Base-by-base conservation (phyloP, 108 stramenopile species). In the Nannochloropsis gaditana region DNA sequence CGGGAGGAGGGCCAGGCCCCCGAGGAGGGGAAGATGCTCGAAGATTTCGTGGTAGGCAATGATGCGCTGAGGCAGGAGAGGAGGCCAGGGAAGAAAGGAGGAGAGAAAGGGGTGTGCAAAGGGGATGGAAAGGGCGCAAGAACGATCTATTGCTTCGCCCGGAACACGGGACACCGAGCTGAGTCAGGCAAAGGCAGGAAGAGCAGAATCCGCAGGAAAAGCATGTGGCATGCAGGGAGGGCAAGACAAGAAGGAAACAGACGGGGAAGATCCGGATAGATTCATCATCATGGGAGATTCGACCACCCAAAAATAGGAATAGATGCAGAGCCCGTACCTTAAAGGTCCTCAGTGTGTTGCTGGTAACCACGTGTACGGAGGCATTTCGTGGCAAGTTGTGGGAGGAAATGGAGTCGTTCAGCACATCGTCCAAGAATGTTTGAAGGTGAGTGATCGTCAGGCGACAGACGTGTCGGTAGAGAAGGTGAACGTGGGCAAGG, bases 341-440 rank as follows among this genome's bases (percentile, higher is more conserved):
- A 9, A 87, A 21, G 42, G 83, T 79, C 9, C 87, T 43, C 79
- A 87, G 84, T 21, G 84, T 84, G 87, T 87, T 87, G 31, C 83
- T 84, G 41, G 87, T 73, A 45, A 87, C 79, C 31, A 80, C 83
- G 80, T 87, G 87, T 15, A 84, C 87, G n/a, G 87, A 42, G 41
- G 79, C 87, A 83, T 87, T 84, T 11, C 80, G 79, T 5, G 87
- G 87, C 3, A 87, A 73, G 21, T 84, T 79, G 44, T 80, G 31
- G 31, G 79, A 45, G 5, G 45, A 81, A 44, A 43, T 80, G 79
- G 84, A 79, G 83, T 87, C 87, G 5, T 9, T 87, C 10, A 19
- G 41, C n/a, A 87, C 87, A 1, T 83, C 84, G 45, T 87, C 87
- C 45, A 80, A 83, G 6, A 84, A 73, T 15, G 59, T n/a, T 15